A percentile compares a stretch with the other conserved stretches of the same genome.
Conservation (phyloP, 2,329 filamentous ascomycete species). For the Penicillium frequentans region DNA sequence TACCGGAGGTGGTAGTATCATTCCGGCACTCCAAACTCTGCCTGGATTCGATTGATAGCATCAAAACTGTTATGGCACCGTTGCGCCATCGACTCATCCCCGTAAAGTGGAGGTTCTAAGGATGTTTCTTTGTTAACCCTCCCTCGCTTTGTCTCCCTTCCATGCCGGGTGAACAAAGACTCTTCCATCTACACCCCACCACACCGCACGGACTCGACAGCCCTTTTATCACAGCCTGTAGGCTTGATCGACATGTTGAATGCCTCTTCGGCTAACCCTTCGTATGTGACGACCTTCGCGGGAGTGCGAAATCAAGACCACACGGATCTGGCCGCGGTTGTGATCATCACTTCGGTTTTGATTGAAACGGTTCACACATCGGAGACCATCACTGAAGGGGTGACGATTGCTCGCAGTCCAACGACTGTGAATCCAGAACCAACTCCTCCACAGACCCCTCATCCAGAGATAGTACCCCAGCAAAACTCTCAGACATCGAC, state of each 20-base stretch:
- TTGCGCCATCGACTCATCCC: not conserved
- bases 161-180: not conserved
- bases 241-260: conserved; percentile 26
- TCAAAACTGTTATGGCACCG: not conserved
- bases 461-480: not conserved
- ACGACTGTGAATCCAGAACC: not conserved
- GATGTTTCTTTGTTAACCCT: conserved; percentile 9
- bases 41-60: not conserved
- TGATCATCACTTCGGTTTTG: conserved; percentile 10
- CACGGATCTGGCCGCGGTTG: not conserved
- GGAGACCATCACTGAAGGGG: conserved; percentile 2
- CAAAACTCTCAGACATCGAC: not conserved
- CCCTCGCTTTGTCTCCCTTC: not conserved
- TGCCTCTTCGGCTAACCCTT: conserved; percentile 13
- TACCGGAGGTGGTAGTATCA: not conserved
- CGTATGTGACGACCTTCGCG: not conserved
- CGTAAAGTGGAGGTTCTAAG: not conserved
- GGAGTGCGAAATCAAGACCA: not conserved
- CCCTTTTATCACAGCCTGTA: conserved; percentile 10
- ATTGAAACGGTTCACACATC: conserved; percentile 13
- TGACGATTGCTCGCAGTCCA: conserved; percentile 1
- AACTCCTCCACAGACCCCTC: not conserved
- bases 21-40: not conserved
- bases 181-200: not conserved
- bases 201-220: not conserved